Percentiles rank a stretch among this genome's conserved stretches.
phyloP scores from a whole-genome alignment of 1,284 basidiomycete genomes.

The Heterobasidion parviporum region DNA sequence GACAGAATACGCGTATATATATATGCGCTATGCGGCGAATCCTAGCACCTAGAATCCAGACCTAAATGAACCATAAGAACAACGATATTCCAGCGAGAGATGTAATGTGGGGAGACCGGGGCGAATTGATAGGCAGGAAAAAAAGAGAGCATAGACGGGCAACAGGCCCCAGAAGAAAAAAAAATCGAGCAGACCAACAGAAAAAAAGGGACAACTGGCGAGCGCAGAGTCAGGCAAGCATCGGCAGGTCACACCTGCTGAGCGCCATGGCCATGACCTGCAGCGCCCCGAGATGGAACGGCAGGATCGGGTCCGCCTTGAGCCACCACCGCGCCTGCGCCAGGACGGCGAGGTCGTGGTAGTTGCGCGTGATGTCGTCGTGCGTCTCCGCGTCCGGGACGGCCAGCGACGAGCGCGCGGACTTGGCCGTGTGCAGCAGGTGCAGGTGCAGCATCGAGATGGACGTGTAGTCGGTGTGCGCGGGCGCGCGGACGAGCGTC shows the following conservation, averaged over 20 bases:
- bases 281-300: slow-evolving; percentile 62
- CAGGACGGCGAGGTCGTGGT: slow-evolving; percentile 57
- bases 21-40: too few species aligned
- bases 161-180: neutral
- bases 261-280: slow-evolving; percentile 45
- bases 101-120: too few species aligned
- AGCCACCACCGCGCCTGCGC: slow-evolving; percentile 46
- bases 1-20: too few species aligned
- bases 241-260: slow-evolving; percentile 9
- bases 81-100: too few species aligned
- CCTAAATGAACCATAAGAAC: too few species aligned
- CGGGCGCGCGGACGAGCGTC: slow-evolving; percentile 45
- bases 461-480: slow-evolving; percentile 27
- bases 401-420: slow-evolving; percentile 28
- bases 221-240: neutral
- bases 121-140: too few species aligned
- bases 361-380: slow-evolving; percentile 57
- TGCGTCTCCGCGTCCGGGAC: slow-evolving; percentile 31
- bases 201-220: neutral
- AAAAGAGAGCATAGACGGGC: too few species aligned
- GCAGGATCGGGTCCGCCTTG: slow-evolving; percentile 39
- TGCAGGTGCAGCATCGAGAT: slow-evolving; percentile 52
- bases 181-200: neutral
- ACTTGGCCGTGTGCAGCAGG: slow-evolving; percentile 41
- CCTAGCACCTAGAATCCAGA: too few species aligned